Percentiles rank a stretch among this genome's conserved stretches.
Evolutionary conservation across 306 rosid genomes (phyloP).

Genomic region (Benincasa hispida): DNA sequence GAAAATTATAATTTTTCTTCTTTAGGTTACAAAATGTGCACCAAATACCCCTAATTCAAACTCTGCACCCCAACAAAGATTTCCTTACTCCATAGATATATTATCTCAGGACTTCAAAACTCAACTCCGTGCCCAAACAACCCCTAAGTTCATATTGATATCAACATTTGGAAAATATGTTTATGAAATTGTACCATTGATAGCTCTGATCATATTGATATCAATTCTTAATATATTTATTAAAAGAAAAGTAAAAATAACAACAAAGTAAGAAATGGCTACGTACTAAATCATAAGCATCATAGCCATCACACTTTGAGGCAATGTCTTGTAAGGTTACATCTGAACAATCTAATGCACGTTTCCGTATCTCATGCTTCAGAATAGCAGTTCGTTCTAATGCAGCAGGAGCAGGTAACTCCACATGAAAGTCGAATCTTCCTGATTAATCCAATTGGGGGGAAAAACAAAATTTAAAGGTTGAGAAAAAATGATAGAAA

Average conservation of each 20-base stretch:
- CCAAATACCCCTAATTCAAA: too few relatives aligned
- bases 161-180: neutral
- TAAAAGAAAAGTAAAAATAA: neutral
- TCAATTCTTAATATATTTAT: neutral
- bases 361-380: constrained; percentile 73
- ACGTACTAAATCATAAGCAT: constrained; percentile 91
- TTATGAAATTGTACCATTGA: neutral
- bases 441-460: constrained; percentile 24
- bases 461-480: neutral
- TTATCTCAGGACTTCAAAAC: too few relatives aligned
- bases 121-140: too few relatives aligned
- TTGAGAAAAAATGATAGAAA: constrained; percentile 10
- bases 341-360: constrained; percentile 60
- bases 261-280: constrained; percentile 9
- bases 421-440: constrained; percentile 82
- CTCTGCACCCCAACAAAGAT: too few relatives aligned
- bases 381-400: constrained; percentile 73
- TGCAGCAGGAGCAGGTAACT: constrained; percentile 85
- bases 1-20: too few relatives aligned
- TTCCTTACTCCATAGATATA: too few relatives aligned
- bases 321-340: constrained; percentile 63
- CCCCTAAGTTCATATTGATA: neutral
- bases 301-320: constrained; percentile 88
- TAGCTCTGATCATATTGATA: neutral
- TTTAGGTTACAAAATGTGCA: too few relatives aligned